Evolutionary conservation across 495 filamentous ascomycete genomes (phyloP).

Genomic region (Immersiella caudata): DNA sequence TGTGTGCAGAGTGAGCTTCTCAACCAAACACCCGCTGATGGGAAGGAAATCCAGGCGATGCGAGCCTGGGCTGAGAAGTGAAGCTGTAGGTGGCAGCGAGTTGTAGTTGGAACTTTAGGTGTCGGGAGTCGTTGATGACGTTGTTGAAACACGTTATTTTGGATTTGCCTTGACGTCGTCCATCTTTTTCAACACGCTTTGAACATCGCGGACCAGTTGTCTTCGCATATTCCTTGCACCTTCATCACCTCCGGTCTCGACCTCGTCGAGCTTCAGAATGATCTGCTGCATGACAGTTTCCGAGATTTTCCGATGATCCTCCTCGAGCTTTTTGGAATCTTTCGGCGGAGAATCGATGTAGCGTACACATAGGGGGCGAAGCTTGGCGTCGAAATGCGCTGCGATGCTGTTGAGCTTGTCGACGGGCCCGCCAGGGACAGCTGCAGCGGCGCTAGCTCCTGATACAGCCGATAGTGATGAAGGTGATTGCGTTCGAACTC

Average conservation of each 20-base stretch:
- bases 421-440: slow-evolving; percentile 52
- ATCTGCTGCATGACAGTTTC: slow-evolving; percentile 86
- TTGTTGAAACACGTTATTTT: neutral
- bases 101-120: too few species aligned
- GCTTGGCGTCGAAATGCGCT: slow-evolving; percentile 63
- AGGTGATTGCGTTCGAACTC: slow-evolving; percentile 36
- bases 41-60: neutral
- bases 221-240: slow-evolving; percentile 67
- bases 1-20: neutral
- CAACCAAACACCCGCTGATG: neutral
- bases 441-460: slow-evolving; percentile 32
- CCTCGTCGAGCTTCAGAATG: slow-evolving; percentile 80
- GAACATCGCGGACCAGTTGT: slow-evolving; percentile 75
- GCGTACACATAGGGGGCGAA: slow-evolving; percentile 66
- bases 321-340: slow-evolving; percentile 70
- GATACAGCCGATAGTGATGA: slow-evolving; percentile 25
- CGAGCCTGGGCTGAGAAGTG: neutral
- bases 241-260: slow-evolving; percentile 71
- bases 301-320: slow-evolving; percentile 76
- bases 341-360: slow-evolving; percentile 68
- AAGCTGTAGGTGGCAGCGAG: too few species aligned
- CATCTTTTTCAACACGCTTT: slow-evolving; percentile 63
- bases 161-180: slow-evolving; percentile 49
- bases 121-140: too few species aligned
- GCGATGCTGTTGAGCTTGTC: slow-evolving; percentile 75